These are phyloP conservation scores for Aspergillus funiculosus DNA, from an alignment of 495 filamentous ascomycete species.

Conservation along the genomic window DNA sequence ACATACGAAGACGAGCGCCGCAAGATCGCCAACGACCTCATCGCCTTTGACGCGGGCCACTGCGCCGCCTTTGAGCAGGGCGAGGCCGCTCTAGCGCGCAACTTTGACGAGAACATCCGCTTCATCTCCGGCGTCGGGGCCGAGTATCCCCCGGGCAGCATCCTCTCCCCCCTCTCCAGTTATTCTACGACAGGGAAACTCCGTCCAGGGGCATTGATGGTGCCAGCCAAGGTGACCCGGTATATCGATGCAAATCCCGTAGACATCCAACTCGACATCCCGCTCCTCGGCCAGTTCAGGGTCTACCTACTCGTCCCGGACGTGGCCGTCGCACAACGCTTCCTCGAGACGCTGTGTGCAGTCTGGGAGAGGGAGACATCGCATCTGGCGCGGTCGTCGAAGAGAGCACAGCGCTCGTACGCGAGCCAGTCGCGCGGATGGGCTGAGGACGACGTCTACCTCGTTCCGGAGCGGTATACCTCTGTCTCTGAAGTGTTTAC, in stretches of 20 bases:
- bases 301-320: constrained; percentile 59
- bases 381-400: constrained; percentile 43
- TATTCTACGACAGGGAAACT: constrained; percentile 21
- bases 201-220: constrained; percentile 53
- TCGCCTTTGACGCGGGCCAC: constrained; percentile 62
- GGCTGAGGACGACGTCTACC: constrained; percentile 50
- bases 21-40: constrained; percentile 64
- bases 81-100: constrained; percentile 53
- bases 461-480: constrained; percentile 56
- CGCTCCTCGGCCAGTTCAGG: constrained; percentile 62
- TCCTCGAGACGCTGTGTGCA: constrained; percentile 49
- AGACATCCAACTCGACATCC: constrained; percentile 67
- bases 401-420: constrained; percentile 48
- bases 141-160: too few relatives aligned
- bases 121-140: constrained; percentile 64
- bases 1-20: constrained; percentile 72
- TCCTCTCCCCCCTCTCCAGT: neutral
- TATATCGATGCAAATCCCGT: constrained; percentile 68
- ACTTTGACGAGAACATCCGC: constrained; percentile 59
- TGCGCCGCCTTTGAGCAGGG: constrained; percentile 53
- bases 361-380: constrained; percentile 32
- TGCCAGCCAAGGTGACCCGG: constrained; percentile 57
- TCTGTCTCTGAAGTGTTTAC: constrained; percentile 55
- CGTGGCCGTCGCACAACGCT: constrained; percentile 43
- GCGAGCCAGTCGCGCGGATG: constrained; percentile 43